Evolutionary conservation across 305 asterid genomes (phyloP), one percentile per base, ranked within the genome.

Genomic region (Coffea humblotiana): DNA sequence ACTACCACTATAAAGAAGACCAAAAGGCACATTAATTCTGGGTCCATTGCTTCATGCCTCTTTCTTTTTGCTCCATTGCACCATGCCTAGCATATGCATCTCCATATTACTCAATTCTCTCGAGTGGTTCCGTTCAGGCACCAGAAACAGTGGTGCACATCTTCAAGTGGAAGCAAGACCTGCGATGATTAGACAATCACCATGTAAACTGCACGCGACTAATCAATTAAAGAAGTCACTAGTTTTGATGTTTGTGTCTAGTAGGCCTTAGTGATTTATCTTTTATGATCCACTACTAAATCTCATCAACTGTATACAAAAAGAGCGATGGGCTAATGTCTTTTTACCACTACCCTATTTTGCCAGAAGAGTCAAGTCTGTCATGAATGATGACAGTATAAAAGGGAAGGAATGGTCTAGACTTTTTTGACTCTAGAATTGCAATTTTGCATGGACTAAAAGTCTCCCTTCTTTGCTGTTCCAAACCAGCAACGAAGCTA

Each of bases 121-220:
- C 32, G 45, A 70, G 49, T 40, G n/a, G 74, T 47, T 45, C 58
- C 74, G 43, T 37, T 37, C 74, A 21, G 52, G 25, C 74, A 70
- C 74, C 32, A 37, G 51, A 76, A 49, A n/a, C 25, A 43, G 64
- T 52, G 29, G 48, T 68, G 61, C 78, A 3, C 72, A 25, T 47
- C 32, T 63, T n/a, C 40, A 64, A 76, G 72, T 76, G 72, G 79
- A 76, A 76, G 63, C 72, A 63, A 63, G 63, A 43, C 71, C 70
- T 48, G 13, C 47, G 15, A 75, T 60, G 69, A 75, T 64, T 43
- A 45, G 32, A 40, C n/a, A 4, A 19, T 70, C 54, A 70, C 54
- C 29, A 70, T 10, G 23, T 23, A 21, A 54, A 48, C 51, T 71
- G 29, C 43, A 47, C 32, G 63, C 76, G 16, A 25, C 14, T 25